These are phyloP conservation scores for Triadica sebifera DNA, from an alignment of 345 rosid genomes.

Conservation along the genomic window DNA sequence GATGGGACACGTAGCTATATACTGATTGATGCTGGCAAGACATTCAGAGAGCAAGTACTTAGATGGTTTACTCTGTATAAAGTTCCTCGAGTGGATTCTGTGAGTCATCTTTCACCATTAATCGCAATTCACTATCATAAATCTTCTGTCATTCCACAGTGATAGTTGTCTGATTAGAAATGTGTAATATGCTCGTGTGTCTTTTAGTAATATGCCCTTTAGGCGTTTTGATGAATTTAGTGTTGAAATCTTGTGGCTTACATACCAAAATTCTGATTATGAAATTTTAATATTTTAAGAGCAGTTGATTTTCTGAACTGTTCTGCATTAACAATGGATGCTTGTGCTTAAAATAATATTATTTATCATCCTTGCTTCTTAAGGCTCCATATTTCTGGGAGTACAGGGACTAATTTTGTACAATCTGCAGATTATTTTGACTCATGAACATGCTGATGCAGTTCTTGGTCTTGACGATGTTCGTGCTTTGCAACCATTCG, in stretches of 20 bases:
- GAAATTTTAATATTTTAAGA: background rate
- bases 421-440: slow-evolving; percentile 83
- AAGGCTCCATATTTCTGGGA: background rate
- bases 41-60: slow-evolving; percentile 91
- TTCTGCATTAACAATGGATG: background rate
- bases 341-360: background rate
- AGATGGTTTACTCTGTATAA: slow-evolving; percentile 89
- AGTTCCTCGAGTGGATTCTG: slow-evolving; percentile 82
- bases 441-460: slow-evolving; percentile 99
- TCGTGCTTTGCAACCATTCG: slow-evolving; percentile 74
- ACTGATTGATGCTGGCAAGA: slow-evolving; percentile 90
- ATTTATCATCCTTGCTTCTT: background rate
- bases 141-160: too few relatives aligned
- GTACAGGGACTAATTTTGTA: slow-evolving; percentile 20
- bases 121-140: background rate
- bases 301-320: background rate
- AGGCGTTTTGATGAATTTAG: background rate
- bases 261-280: background rate
- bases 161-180: too few relatives aligned
- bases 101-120: slow-evolving; percentile 33
- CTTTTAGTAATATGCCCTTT: too few relatives aligned
- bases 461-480: slow-evolving; percentile 94
- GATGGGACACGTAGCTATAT: slow-evolving; percentile 64
- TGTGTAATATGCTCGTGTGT: too few relatives aligned
- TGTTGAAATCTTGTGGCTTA: background rate